Percentiles rank a stretch among this genome's conserved stretches.
These are phyloP conservation scores for Garcia nutans DNA, from an alignment of 345 rosid species.

Conservation along the genomic window DNA sequence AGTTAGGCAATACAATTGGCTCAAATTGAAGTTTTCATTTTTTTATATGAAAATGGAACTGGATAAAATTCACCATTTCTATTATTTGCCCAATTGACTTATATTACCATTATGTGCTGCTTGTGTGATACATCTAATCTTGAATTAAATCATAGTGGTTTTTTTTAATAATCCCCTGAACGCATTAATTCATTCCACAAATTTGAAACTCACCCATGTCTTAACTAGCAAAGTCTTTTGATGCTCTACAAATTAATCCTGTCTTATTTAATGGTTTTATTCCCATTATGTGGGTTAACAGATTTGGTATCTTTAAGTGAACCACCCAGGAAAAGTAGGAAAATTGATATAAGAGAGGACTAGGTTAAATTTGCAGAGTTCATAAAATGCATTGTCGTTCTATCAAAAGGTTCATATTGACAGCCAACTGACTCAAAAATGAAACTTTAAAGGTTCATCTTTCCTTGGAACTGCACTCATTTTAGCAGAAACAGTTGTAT, in stretches of 20 bases:
- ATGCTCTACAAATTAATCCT: background rate
- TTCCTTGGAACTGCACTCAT: background rate
- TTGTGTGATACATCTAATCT: background rate
- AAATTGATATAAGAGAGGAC: too few species aligned
- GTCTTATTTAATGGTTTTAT: too few species aligned
- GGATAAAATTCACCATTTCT: background rate
- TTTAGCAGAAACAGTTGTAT: background rate
- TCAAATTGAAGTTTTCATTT: background rate
- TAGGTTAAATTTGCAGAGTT: too few species aligned
- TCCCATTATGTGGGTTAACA: too few species aligned
- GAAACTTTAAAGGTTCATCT: too few species aligned
- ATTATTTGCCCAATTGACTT: background rate
- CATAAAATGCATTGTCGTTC: too few species aligned
- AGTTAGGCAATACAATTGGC: background rate
- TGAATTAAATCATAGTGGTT: background rate
- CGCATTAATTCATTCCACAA: background rate
- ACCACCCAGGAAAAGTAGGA: too few species aligned
- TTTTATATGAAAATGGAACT: too few species aligned
- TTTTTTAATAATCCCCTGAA: background rate
- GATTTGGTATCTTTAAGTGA: too few species aligned
- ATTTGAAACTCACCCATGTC: background rate
- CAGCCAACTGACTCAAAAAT: too few species aligned
- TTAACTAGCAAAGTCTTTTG: too few species aligned
- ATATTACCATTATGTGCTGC: background rate
- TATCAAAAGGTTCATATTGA: too few species aligned